Conservation (phyloP, 1,284 basidiomycete genomes). For the Coriolopsis trogii region DNA sequence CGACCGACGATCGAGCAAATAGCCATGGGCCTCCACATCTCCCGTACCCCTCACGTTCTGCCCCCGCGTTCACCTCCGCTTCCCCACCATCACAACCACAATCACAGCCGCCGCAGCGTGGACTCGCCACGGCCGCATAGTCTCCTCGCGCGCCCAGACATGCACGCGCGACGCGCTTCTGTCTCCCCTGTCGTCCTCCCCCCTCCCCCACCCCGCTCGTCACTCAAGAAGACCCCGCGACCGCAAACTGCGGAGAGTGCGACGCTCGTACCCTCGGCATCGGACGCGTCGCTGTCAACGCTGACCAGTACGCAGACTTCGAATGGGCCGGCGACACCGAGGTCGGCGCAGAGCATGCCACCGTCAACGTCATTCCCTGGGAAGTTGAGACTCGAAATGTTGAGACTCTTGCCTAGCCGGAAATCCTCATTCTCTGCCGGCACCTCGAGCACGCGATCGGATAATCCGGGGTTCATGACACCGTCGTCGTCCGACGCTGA, state of each 20-base stretch:
- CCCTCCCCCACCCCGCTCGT: slow-evolving; percentile 62
- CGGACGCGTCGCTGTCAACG: slow-evolving; percentile 48
- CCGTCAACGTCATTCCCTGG: slow-evolving; percentile 38
- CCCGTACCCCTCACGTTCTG: slow-evolving; percentile 69
- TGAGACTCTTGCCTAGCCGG: slow-evolving; percentile 44
- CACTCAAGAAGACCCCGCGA: slow-evolving; percentile 56
- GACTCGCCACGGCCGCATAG: slow-evolving; percentile 18
- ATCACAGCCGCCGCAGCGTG: slow-evolving; percentile 9
- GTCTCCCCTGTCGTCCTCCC: slow-evolving; percentile 38
- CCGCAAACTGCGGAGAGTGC: slow-evolving; percentile 34
- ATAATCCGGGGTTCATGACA: slow-evolving; percentile 18
- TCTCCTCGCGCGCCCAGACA: slow-evolving; percentile 25
- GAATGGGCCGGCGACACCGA: slow-evolving; percentile 40
- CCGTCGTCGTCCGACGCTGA: slow-evolving; percentile 26
- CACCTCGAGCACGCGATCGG: slow-evolving; percentile 19
- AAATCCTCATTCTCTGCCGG: slow-evolving; percentile 23
- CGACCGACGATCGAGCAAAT: slow-evolving; percentile 75
- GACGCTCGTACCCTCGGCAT: slow-evolving; percentile 37
- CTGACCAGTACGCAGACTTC: slow-evolving; percentile 51
- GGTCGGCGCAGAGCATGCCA: slow-evolving; percentile 38
- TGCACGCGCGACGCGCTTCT: slow-evolving; percentile 30
- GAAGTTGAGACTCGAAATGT: slow-evolving; percentile 45
- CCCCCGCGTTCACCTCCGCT: slow-evolving; percentile 33
- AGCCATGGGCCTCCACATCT: slow-evolving; percentile 75
- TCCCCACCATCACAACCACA: slow-evolving; percentile 11